Percentiles rank a stretch among this genome's conserved stretches.
phyloP scores from a whole-genome alignment of 208 protist genomes.

The Acanthamoeba castellanii region DNA sequence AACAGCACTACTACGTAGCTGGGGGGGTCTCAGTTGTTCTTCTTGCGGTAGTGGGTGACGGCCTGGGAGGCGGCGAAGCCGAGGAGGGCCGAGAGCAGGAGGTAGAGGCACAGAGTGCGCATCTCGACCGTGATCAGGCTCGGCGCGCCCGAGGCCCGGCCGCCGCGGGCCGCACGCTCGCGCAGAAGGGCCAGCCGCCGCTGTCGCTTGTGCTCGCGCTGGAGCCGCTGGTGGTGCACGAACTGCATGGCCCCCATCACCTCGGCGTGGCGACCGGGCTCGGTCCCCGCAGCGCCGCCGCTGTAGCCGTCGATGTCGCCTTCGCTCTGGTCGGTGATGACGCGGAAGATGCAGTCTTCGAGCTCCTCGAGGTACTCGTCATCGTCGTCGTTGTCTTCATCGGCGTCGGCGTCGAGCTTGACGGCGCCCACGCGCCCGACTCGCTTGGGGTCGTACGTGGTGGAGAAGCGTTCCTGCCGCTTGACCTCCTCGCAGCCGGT shows the following conservation, averaged over 20 bases:
- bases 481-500: constrained; percentile 32
- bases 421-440: background rate
- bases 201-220: background rate
- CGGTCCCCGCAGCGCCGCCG: background rate
- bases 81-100: background rate
- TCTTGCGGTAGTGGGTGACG: constrained; percentile 45
- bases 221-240: constrained; percentile 15
- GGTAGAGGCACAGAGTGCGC: background rate
- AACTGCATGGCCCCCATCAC: background rate
- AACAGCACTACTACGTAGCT: no score
- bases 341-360: constrained; percentile 39
- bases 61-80: constrained; percentile 21
- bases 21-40: background rate
- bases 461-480: background rate
- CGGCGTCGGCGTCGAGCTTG: background rate
- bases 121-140: background rate
- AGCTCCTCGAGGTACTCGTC: background rate
- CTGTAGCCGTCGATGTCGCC: background rate
- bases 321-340: background rate
- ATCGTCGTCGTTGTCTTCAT: background rate
- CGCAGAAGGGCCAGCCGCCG: constrained; percentile 1
- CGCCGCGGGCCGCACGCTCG: background rate
- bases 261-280: background rate
- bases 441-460: background rate
- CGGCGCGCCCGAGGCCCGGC: background rate